A percentile compares a stretch with the other conserved stretches of the same genome.
phyloP scores from a whole-genome alignment of 257 asterid species.

The Salvia miltiorrhiza region DNA sequence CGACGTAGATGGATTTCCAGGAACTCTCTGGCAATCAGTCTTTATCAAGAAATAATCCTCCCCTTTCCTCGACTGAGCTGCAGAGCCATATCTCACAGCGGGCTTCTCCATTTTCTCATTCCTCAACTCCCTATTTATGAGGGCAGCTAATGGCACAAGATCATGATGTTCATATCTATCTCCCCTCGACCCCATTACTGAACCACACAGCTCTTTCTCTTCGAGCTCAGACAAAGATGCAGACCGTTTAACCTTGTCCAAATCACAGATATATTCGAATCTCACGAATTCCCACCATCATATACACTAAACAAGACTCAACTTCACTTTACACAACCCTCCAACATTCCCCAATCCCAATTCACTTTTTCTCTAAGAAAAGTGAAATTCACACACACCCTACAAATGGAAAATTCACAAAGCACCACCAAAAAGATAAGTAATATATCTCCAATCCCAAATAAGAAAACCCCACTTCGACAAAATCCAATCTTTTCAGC shows the following conservation, averaged over 20 bases:
- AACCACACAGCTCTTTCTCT: neutral
- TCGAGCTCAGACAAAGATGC: neutral
- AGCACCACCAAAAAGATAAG: slow-evolving; percentile 5
- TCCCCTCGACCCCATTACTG: slow-evolving; percentile 57
- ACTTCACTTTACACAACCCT: slow-evolving; percentile 12
- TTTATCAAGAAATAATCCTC: slow-evolving; percentile 71
- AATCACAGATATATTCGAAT: neutral
- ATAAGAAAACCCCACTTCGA: neutral
- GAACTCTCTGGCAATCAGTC: slow-evolving; percentile 74
- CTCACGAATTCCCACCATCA: slow-evolving; percentile 8
- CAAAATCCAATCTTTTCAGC: neutral
- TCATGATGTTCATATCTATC: slow-evolving; percentile 46
- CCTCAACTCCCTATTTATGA: slow-evolving; percentile 62
- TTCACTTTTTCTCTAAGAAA: slow-evolving; percentile 16
- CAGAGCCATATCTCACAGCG: slow-evolving; percentile 59
- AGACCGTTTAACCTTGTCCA: neutral
- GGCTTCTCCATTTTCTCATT: slow-evolving; percentile 84
- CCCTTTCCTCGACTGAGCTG: slow-evolving; percentile 76
- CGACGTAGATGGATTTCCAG: slow-evolving; percentile 66
- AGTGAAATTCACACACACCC: slow-evolving; percentile 2
- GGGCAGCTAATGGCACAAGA: slow-evolving; percentile 70
- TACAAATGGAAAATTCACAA: neutral
- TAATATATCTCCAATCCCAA: slow-evolving; percentile 20
- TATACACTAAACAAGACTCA: neutral
- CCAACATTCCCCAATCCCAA: slow-evolving; percentile 5